A percentile compares a stretch with the other conserved stretches of the same genome.
phyloP scores from a whole-genome alignment of 345 rosid species.

The Streptanthus diversifolius region DNA sequence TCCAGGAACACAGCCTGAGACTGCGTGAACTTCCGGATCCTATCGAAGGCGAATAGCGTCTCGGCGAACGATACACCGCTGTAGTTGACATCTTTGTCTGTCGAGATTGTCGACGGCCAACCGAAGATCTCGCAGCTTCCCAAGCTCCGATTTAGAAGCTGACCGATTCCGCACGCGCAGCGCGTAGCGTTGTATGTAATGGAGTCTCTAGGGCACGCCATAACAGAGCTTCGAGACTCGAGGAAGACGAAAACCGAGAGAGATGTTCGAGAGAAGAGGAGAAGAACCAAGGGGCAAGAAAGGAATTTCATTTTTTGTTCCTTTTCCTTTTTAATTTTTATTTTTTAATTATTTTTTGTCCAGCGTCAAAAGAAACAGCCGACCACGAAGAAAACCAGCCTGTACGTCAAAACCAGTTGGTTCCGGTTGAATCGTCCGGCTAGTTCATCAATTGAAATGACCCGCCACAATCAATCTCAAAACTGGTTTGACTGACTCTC shows the following conservation, averaged over 20 bases:
- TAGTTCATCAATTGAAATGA: not conserved
- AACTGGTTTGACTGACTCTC: not conserved
- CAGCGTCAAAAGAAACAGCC: conserved; percentile 11
- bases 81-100: conserved; percentile 51
- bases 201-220: conserved; percentile 60
- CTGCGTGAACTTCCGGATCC: conserved; percentile 70
- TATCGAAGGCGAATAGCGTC: conserved; percentile 65
- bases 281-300: conserved; percentile 24
- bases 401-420: conserved; percentile 8
- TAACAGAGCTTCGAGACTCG: conserved; percentile 16
- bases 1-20: conserved; percentile 94
- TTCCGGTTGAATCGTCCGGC: not conserved
- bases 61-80: conserved; percentile 49
- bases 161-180: conserved; percentile 79
- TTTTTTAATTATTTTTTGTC: not conserved
- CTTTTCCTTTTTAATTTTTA: not conserved
- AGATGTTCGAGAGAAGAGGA: not conserved
- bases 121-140: conserved; percentile 48
- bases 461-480: not conserved
- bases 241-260: not conserved
- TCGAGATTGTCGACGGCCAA: conserved; percentile 38
- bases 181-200: conserved; percentile 60
- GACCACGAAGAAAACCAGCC: conserved; percentile 23
- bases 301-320: not conserved
- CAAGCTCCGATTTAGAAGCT: conserved; percentile 46